phyloP scores from a whole-genome alignment of 371 early-diverging fungal genomes.

The Circinella umbellata region DNA sequence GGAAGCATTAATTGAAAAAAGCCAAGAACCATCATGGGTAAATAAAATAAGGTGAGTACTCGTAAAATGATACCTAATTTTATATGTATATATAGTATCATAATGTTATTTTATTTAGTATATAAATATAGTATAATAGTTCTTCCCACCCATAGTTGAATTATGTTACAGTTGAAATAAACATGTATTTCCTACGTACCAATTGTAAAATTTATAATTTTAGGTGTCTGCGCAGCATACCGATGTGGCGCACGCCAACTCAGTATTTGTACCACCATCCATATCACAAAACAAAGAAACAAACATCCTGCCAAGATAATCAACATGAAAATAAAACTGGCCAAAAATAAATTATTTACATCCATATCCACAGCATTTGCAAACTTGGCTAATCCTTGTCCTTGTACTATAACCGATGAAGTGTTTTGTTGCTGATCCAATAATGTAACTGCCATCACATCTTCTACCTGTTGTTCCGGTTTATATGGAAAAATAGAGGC shows the following conservation, averaged over 20 bases:
- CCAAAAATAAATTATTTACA: conserved; percentile 38
- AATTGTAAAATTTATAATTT: conserved; percentile 22
- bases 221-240: conserved; percentile 14
- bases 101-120: too few species aligned
- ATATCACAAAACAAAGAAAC: conserved; percentile 16
- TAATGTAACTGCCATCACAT: not conserved
- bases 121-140: too few species aligned
- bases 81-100: not conserved
- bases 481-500: not conserved
- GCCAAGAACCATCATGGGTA: conserved; percentile 38
- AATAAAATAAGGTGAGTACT: conserved; percentile 35
- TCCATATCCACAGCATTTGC: conserved; percentile 41
- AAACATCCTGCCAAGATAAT: conserved; percentile 34
- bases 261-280: conserved; percentile 13
- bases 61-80: conserved; percentile 40
- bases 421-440: not conserved
- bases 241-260: conserved; percentile 14
- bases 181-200: conserved; percentile 5
- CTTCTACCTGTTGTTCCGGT: not conserved
- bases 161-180: too few species aligned
- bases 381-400: conserved; percentile 45
- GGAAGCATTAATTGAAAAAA: conserved; percentile 53
- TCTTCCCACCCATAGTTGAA: too few species aligned
- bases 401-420: conserved; percentile 12
- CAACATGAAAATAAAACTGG: conserved; percentile 30